Conservation (phyloP, 1,284 basidiomycete species). For the Meira miltonrushii region DNA sequence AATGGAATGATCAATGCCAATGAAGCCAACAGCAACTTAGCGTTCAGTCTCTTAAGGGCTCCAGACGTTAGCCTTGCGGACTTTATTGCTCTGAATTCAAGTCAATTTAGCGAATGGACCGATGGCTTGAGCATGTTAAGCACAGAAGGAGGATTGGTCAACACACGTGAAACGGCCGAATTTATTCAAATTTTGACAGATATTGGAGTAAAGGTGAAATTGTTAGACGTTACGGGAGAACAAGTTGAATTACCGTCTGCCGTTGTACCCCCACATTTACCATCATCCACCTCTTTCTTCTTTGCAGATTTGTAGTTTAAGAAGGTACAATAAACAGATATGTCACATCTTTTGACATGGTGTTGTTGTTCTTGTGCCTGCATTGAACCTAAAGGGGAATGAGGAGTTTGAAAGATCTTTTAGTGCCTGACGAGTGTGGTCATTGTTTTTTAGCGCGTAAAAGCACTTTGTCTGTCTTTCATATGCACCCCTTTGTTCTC, state of each 20-base stretch:
- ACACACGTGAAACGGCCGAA: conserved; percentile 44
- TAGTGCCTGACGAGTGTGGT: too few species aligned
- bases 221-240: conserved; percentile 58
- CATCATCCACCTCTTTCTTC: conserved; percentile 42
- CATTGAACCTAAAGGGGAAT: too few species aligned
- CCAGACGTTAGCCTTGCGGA: conserved; percentile 64
- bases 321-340: too few species aligned
- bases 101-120: conserved; percentile 89
- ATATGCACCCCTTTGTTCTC: too few species aligned
- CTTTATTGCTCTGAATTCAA: conserved; percentile 75
- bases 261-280: conserved; percentile 30
- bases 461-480: too few species aligned
- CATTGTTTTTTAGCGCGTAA: too few species aligned
- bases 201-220: conserved; percentile 86
- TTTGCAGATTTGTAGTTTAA: conserved; percentile 39
- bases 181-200: conserved; percentile 64
- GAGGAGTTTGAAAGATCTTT: too few species aligned
- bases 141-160: conserved; percentile 37
- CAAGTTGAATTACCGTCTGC: conserved; percentile 35
- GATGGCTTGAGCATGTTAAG: conserved; percentile 78
- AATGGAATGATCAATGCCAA: conserved; percentile 5
- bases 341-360: too few species aligned
- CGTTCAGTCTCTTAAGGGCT: conserved; percentile 33
- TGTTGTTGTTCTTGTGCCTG: too few species aligned
- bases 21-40: conserved; percentile 11